Conservation (phyloP, 2,329 filamentous ascomycete species). For the Tolypocladium pustulatum region DNA sequence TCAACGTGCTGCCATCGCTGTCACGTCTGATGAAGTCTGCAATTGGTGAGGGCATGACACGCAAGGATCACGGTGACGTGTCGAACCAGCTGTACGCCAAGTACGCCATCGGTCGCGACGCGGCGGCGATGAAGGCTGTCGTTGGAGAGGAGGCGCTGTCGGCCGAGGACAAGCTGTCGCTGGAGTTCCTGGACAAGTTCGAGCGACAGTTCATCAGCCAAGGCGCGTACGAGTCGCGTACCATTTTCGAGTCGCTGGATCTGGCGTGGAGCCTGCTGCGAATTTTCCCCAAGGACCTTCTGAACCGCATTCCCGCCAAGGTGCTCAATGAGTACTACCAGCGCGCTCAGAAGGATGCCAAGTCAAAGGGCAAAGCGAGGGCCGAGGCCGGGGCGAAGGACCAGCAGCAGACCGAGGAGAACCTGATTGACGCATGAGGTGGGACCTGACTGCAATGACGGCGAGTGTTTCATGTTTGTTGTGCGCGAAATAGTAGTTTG, state of each 20-base stretch:
- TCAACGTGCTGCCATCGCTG: conserved; percentile 95
- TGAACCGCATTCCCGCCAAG: conserved; percentile 88
- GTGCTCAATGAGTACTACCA: conserved; percentile 76
- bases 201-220: conserved; percentile 85
- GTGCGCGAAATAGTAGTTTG: background rate
- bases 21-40: conserved; percentile 99
- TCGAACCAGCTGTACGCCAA: conserved; percentile 99
- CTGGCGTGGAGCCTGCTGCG: conserved; percentile 92
- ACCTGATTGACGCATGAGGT: conserved; percentile 47
- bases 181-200: conserved; percentile 98
- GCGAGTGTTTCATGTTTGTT: background rate
- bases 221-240: conserved; percentile 82
- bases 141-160: conserved; percentile 96
- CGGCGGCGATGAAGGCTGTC: conserved; percentile 97
- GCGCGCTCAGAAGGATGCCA: conserved; percentile 51
- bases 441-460: background rate
- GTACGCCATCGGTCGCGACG: conserved; percentile 97
- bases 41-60: conserved; percentile 93
- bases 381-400: conserved; percentile 28
- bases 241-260: conserved; percentile 88
- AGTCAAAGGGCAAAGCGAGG: conserved; percentile 50
- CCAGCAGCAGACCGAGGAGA: conserved; percentile 39
- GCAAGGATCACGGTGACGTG: conserved; percentile 94
- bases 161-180: conserved; percentile 89
- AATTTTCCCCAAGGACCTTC: conserved; percentile 95